Evolutionary conservation across 2,329 filamentous ascomycete species (phyloP), one percentile per base, ranked within the genome.

Genomic region (Cercospora nicotianae): DNA sequence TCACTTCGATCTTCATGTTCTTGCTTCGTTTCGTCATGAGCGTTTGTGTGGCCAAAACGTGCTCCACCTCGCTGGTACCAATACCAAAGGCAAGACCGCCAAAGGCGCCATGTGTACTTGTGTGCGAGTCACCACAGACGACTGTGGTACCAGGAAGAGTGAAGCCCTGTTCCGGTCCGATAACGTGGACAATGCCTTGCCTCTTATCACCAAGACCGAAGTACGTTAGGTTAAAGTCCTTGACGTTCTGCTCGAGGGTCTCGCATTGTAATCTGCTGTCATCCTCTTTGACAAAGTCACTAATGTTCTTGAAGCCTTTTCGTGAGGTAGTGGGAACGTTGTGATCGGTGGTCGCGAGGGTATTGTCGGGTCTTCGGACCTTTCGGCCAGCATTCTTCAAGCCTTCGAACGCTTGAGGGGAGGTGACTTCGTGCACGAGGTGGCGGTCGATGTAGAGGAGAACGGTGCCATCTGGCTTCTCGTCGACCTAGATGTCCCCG

Each of bases 131-230:
- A 80, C 95, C 95, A 78, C 95, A 98, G 72, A 98, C 95, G 42
- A 98, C 91, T 3, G 95, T 99, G 64, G 95, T 98, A 74, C 93
- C 95, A 51, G 95, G 95, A 42, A 98, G 90, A 66, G 95, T 99
- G 85, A 99, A 99, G 74, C 95, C 95, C 82, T 99, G 95, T 85
- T 99, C 95, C 48, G 95, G 95, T 39, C 95, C 95, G 75, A 99
- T 98, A 76, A 99, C 92, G 83, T 99, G 95, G 67, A 98, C 95
- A 76, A 99, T 99, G 73, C 95, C 95, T 83, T 99, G 95, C 72
- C 95, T 90, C 86, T 95, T 96, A 82, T 98, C 94, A 74, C 91
- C 92, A 71, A 99, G 89, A 70, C 95, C 95, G 79, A 99, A 99
- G 83, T 97, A 98, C 80, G 94, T 97, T 77, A 99, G 86, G 77